Evolutionary conservation across 2,329 filamentous ascomycete genomes (phyloP).

Genomic region (Fusarium paranaense): DNA sequence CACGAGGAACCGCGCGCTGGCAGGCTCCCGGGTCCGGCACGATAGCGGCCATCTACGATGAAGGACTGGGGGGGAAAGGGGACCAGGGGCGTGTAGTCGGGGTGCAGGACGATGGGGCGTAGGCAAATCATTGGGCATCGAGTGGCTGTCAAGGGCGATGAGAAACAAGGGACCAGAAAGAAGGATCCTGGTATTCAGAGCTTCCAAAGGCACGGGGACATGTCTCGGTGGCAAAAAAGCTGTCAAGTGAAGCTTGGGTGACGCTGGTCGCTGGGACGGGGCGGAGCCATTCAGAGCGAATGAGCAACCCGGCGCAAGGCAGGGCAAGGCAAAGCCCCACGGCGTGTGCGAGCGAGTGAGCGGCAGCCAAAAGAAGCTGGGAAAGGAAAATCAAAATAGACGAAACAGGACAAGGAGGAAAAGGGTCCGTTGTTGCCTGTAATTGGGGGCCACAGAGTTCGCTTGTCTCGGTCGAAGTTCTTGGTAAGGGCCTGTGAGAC

Average conservation of each 20-base stretch:
- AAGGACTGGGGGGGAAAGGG: constrained; percentile 8
- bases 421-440: constrained; percentile 30
- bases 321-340: constrained; percentile 40
- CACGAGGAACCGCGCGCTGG: constrained; percentile 27
- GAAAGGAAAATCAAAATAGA: constrained; percentile 27
- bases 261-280: constrained; percentile 28
- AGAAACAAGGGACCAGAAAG: constrained; percentile 29
- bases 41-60: constrained; percentile 35
- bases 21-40: constrained; percentile 32
- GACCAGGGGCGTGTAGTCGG: constrained; percentile 28
- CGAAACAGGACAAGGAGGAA: constrained; percentile 18
- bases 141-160: constrained; percentile 19
- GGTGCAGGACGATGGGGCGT: constrained; percentile 34
- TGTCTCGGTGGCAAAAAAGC: constrained; percentile 30
- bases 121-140: constrained; percentile 43
- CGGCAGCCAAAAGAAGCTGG: constrained; percentile 13
- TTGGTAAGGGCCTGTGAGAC: neutral
- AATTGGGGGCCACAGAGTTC: constrained; percentile 29
- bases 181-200: constrained; percentile 22
- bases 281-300: constrained; percentile 34
- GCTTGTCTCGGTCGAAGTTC: constrained; percentile 11
- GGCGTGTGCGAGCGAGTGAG: constrained; percentile 35
- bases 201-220: constrained; percentile 22
- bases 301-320: constrained; percentile 25
- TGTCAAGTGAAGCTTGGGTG: constrained; percentile 34